phyloP scores from a whole-genome alignment of 1,284 basidiomycete species.

The Trichosporon sp. region DNA sequence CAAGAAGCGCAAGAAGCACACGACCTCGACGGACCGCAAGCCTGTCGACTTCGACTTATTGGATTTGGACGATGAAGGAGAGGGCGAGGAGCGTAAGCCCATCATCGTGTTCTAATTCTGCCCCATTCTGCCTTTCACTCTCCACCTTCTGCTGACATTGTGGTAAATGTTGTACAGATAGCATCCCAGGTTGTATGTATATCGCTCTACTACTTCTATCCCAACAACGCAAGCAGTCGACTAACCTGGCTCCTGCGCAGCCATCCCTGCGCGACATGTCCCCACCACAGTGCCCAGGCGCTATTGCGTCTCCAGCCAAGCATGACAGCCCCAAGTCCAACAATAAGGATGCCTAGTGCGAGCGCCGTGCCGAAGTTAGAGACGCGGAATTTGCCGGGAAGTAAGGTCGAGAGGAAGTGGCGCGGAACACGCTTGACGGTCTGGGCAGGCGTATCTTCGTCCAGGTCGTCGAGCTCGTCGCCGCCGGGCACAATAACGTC shows the following conservation, averaged over 20 bases:
- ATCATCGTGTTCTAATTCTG: too few species aligned
- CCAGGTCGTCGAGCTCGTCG: constrained; percentile 30
- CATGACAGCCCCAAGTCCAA: constrained; percentile 48
- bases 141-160: too few species aligned
- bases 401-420: neutral
- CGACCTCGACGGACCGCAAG: too few species aligned
- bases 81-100: too few species aligned
- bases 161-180: neutral
- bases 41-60: too few species aligned
- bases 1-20: too few species aligned
- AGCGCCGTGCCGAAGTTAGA: constrained; percentile 29
- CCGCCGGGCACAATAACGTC: constrained; percentile 31
- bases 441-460: neutral
- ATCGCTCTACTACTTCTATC: neutral
- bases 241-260: neutral
- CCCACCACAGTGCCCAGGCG: constrained; percentile 47
- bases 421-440: neutral
- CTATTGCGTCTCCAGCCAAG: constrained; percentile 38
- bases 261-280: constrained; percentile 22
- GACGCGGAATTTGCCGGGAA: neutral
- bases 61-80: too few species aligned
- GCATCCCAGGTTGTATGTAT: too few species aligned
- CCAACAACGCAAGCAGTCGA: neutral
- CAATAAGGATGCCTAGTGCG: constrained; percentile 41
- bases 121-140: too few species aligned